A percentile compares a stretch with the other conserved stretches of the same genome.
These are phyloP conservation scores for Metarhizium brunneum DNA, from an alignment of 2,329 filamentous ascomycete species.

Conservation along the genomic window DNA sequence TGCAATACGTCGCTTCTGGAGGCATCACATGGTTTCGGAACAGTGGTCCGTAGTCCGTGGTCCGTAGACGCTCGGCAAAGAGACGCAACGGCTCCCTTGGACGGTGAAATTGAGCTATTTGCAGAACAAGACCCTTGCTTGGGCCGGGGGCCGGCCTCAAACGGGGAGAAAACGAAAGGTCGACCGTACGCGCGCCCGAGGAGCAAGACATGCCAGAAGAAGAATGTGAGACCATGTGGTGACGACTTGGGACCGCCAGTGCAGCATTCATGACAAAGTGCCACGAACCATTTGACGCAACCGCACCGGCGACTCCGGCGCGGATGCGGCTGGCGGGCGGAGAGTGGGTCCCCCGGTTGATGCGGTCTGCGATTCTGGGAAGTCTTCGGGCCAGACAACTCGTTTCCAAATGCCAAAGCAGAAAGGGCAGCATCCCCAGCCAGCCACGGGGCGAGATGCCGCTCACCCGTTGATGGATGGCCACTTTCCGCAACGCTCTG, in stretches of 20 bases:
- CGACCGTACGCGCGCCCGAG: too few species aligned
- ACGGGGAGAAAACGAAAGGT: too few species aligned
- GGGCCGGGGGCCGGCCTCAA: not conserved
- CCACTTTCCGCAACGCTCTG: not conserved
- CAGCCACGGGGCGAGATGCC: slow-evolving; percentile 24
- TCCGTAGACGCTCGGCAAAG: not conserved
- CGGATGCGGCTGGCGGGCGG: slow-evolving; percentile 8
- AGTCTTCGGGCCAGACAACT: not conserved
- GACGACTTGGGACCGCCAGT: not conserved
- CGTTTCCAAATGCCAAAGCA: not conserved
- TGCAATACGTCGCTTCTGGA: not conserved
- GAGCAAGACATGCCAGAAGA: too few species aligned
- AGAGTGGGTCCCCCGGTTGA: not conserved
- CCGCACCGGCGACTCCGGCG: slow-evolving; percentile 9
- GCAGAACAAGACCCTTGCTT: not conserved
- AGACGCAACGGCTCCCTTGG: too few species aligned
- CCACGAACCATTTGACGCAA: not conserved
- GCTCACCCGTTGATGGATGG: slow-evolving; percentile 1
- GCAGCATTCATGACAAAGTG: not conserved
- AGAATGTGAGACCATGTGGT: not conserved
- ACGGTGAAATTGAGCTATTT: not conserved
- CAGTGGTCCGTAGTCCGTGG: not conserved
- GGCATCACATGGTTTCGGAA: not conserved
- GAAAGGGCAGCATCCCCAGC: slow-evolving; percentile 2
- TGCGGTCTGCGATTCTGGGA: not conserved